Evolutionary conservation across 2,329 filamentous ascomycete species (phyloP).

Genomic region (Beauveria sp.): DNA sequence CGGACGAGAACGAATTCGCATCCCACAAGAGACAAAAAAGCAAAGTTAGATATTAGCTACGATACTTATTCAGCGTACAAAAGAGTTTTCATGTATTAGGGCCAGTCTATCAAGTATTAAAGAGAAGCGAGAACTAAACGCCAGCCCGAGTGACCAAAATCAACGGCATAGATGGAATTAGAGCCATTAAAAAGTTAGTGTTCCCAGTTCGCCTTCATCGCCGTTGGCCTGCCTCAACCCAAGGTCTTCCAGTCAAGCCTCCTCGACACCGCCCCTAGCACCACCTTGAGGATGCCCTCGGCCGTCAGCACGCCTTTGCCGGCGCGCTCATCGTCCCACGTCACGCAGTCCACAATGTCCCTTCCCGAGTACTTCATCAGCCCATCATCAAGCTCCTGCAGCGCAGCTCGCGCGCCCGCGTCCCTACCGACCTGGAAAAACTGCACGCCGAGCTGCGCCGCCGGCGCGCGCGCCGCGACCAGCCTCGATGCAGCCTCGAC

Average conservation of each 20-base stretch:
- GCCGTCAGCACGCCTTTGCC: slow-evolving; percentile 45
- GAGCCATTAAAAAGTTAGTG: no score
- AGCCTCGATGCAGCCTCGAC: slow-evolving; percentile 61
- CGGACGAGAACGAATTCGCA: background rate
- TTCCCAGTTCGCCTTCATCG: no score
- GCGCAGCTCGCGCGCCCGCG: slow-evolving; percentile 50
- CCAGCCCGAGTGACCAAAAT: background rate
- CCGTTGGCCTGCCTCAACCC: slow-evolving; percentile 1
- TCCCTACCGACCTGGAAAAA: slow-evolving; percentile 92
- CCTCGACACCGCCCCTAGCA: slow-evolving; percentile 66
- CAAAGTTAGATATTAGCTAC: background rate
- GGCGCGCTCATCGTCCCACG: slow-evolving; percentile 51
- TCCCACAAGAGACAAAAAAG: background rate
- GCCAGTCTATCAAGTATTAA: background rate
- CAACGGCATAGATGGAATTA: no score
- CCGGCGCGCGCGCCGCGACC: slow-evolving; percentile 59
- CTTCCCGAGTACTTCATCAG: slow-evolving; percentile 50
- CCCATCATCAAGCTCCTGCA: slow-evolving; percentile 69
- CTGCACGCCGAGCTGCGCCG: slow-evolving; percentile 83
- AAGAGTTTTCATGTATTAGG: background rate
- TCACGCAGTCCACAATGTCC: slow-evolving; percentile 89
- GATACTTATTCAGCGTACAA: background rate
- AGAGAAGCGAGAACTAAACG: background rate
- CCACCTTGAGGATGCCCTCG: slow-evolving; percentile 70
- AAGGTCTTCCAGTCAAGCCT: slow-evolving; percentile 26